Conservation (phyloP, 805 yeast genomes). For the Scheffersomyces amazonensis region DNA sequence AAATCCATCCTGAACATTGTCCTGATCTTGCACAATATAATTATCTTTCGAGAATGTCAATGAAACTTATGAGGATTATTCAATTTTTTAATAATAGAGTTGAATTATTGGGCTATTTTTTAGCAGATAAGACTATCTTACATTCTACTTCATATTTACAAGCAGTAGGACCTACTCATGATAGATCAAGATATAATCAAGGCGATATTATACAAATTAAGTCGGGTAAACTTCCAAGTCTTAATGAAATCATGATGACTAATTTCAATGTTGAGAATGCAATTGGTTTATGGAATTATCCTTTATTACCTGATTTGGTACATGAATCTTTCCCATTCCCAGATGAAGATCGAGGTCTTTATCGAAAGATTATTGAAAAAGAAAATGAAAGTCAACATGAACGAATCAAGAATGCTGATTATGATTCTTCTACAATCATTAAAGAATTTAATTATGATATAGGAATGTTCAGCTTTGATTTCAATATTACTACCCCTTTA, state of each 20-base stretch:
- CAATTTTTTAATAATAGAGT: conserved; percentile 32
- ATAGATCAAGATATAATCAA: conserved; percentile 2
- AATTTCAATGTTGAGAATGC: conserved; percentile 9
- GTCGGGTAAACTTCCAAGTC: conserved; percentile 12
- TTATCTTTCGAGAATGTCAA: conserved; percentile 18
- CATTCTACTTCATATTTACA: conserved; percentile 11
- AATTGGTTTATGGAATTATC: conserved; percentile 15
- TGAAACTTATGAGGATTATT: conserved; percentile 27
- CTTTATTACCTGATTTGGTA: conserved; percentile 8
- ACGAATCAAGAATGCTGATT: conserved; percentile 5
- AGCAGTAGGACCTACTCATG: conserved; percentile 7
- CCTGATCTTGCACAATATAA: conserved; percentile 14
- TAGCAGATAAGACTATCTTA: conserved; percentile 16
- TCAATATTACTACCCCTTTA: conserved; percentile 10
- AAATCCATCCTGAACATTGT: conserved; percentile 12
- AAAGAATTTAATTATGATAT: conserved; percentile 16
- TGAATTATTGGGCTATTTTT: conserved; percentile 13
- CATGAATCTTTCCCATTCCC: conserved; percentile 1
- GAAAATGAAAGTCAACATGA: conserved; percentile 8
- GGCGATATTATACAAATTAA: conserved; percentile 14
- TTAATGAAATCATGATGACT: conserved; percentile 15
- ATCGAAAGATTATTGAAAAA: conserved; percentile 4
- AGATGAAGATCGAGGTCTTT: not conserved
- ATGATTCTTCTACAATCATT: conserved; percentile 1
- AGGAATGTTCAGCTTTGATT: conserved; percentile 28